Base-by-base conservation (phyloP, 768 basidiomycete species). In the Phylloporus sp. region DNA sequence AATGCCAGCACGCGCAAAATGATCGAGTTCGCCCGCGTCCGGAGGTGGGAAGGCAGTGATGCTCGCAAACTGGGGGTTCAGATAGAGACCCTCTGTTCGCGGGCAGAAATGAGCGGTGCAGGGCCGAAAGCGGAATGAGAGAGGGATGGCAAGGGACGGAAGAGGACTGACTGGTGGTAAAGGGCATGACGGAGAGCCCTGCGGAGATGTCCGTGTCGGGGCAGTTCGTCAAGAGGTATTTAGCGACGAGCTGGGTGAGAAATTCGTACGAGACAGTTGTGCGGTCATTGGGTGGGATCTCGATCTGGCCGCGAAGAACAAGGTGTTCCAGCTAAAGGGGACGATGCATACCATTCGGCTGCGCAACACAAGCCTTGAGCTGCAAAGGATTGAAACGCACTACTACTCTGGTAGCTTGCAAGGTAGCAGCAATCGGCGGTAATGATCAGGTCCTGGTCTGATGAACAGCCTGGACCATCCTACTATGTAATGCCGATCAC, bases 1-100 rank as follows among this genome's bases (percentile, higher is more conserved):
- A 39, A 95, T 89, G 9, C 84, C 84, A 0, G 84, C 88, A 39
- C 89, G 84, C n/a, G 84, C 73, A 61, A 97, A 97, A 7, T 95
- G 79, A 52, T 87, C 81, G 39, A 97, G 79, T 62, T 91, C 94
- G 2, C 89, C 91, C 0, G 81, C 81, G 26, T 76, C n/a, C n/a
- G n/a, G 76, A 2, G 90, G 86, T 12, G 80, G 75, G 65, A 95
- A 94, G 0, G 81, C 77, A 2, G 79, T 80, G 7, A 84, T 63
- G 1, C 79, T 79, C 0, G 84, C 86, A 66, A 97, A 97, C 1
- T 83, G 68, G 1, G 93, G 91, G 59, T 97, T 93, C 39, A 97
- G 74, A 63, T 94, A 87, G 76, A 97, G 88, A 12, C 94, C 94
- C 76, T 82, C 87, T 91, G 27, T n/a, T n/a, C 15, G 16, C 0